A percentile compares a stretch with the other conserved stretches of the same genome.
These are phyloP conservation scores for Aspergillus ibericus DNA, from an alignment of 2,329 filamentous ascomycete genomes.

Conservation along the genomic window DNA sequence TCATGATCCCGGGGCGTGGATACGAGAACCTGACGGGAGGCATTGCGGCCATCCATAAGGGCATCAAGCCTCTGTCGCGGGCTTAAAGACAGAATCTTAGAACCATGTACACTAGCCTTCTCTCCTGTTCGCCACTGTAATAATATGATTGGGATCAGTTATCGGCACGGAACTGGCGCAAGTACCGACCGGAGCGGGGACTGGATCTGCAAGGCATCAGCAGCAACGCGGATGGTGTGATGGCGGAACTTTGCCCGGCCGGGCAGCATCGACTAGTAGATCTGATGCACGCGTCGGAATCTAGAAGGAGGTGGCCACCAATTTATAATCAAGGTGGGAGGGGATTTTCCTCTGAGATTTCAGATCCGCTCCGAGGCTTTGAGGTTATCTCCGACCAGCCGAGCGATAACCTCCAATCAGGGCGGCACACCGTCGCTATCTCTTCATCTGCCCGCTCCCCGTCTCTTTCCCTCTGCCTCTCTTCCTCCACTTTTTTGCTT, in stretches of 20 bases:
- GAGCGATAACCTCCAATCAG: not conserved
- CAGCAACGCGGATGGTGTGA: slow-evolving; percentile 1
- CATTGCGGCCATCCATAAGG: slow-evolving; percentile 94
- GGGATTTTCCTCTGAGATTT: not conserved
- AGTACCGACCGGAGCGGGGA: not conserved
- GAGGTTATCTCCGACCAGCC: not conserved
- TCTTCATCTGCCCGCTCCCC: not conserved
- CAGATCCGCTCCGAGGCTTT: not conserved
- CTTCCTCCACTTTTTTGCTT: slow-evolving; percentile 4
- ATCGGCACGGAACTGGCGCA: not conserved
- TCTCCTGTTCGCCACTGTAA: not conserved
- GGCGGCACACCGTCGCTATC: not conserved
- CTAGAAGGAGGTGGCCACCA: not conserved
- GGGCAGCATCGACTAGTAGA: not conserved
- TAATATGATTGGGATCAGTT: not conserved
- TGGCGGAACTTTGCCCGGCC: not conserved
- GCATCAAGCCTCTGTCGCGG: slow-evolving; percentile 68
- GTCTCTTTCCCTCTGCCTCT: not conserved
- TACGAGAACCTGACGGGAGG: slow-evolving; percentile 91
- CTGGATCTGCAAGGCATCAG: slow-evolving; percentile 7
- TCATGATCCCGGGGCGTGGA: slow-evolving; percentile 75
- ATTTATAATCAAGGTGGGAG: not conserved
- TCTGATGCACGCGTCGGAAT: not conserved
- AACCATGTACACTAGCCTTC: not conserved
- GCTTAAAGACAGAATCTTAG: slow-evolving; percentile 2